phyloP scores from a whole-genome alignment of 2,329 filamentous ascomycete genomes.

The Metarhizium guizhouense region DNA sequence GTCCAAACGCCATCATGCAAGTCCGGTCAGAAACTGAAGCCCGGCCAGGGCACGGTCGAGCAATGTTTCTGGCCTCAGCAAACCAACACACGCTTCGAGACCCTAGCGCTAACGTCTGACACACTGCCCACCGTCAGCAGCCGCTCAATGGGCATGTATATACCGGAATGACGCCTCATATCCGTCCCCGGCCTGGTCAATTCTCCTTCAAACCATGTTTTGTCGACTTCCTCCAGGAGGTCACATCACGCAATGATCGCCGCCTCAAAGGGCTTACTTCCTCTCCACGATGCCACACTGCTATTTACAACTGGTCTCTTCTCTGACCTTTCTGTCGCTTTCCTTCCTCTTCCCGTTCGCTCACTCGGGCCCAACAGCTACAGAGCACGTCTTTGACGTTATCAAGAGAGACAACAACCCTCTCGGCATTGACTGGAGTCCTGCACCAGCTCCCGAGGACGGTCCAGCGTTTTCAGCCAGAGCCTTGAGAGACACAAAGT shows the following conservation, averaged over 20 bases:
- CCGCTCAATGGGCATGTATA: constrained; percentile 35
- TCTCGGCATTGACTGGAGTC: constrained; percentile 34
- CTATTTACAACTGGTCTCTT: constrained; percentile 16
- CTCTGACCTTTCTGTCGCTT: constrained; percentile 17
- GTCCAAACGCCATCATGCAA: constrained; percentile 5
- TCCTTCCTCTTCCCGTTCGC: constrained; percentile 18
- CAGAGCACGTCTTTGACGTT: constrained; percentile 8
- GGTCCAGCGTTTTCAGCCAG: constrained; percentile 49
- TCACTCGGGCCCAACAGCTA: constrained; percentile 11
- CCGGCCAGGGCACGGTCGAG: neutral
- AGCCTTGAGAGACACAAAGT: constrained; percentile 50
- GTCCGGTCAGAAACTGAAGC: neutral
- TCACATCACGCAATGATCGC: constrained; percentile 25
- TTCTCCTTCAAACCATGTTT: constrained; percentile 43
- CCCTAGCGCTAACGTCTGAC: constrained; percentile 20
- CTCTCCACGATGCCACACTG: constrained; percentile 32
- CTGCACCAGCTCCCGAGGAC: constrained; percentile 49
- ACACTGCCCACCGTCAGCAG: constrained; percentile 39
- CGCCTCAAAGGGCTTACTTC: constrained; percentile 20
- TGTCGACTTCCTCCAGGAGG: constrained; percentile 35
- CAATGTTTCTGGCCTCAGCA: neutral
- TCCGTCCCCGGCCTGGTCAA: constrained; percentile 28
- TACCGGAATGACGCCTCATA: constrained; percentile 40
- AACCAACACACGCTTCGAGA: neutral
- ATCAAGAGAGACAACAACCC: constrained; percentile 20